These are phyloP conservation scores for Cymbopogon citratus DNA, from an alignment of 176 grass and related monocot species.

Conservation along the genomic window DNA sequence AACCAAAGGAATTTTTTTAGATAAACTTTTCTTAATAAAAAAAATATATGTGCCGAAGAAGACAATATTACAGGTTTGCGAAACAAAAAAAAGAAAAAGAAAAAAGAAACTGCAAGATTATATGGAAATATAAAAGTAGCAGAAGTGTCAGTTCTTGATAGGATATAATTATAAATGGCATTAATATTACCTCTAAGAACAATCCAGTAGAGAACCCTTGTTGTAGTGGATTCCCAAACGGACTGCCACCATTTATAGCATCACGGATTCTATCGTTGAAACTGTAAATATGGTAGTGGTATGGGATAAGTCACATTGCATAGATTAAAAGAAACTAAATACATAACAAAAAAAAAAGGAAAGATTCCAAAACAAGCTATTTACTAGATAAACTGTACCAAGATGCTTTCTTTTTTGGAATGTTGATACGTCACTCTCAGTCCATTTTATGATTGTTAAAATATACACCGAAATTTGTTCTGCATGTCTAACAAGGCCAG, in stretches of 20 bases:
- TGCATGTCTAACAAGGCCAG: neutral
- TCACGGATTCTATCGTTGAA: constrained; percentile 98
- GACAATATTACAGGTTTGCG: neutral
- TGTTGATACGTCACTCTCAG: neutral
- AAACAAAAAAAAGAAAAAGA: neutral
- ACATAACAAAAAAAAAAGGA: neutral
- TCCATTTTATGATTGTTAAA: neutral
- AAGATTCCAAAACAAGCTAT: neutral
- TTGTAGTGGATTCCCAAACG: constrained; percentile 83
- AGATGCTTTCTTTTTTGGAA: neutral
- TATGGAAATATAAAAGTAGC: neutral
- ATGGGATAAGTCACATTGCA: neutral
- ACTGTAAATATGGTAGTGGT: constrained; percentile 29
- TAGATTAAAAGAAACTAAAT: neutral
- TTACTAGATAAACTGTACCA: neutral
- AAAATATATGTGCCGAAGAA: neutral
- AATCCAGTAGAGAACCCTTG: constrained; percentile 88
- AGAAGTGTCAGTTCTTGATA: neutral
- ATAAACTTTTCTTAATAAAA: neutral
- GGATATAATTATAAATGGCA: neutral
- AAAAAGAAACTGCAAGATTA: neutral
- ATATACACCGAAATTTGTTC: neutral
- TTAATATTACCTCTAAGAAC: constrained; percentile 63
- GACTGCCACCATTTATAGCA: constrained; percentile 81
- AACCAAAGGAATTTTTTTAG: neutral